Conservation (phyloP, 768 basidiomycete genomes). For the Podaxis mareebaensis region DNA sequence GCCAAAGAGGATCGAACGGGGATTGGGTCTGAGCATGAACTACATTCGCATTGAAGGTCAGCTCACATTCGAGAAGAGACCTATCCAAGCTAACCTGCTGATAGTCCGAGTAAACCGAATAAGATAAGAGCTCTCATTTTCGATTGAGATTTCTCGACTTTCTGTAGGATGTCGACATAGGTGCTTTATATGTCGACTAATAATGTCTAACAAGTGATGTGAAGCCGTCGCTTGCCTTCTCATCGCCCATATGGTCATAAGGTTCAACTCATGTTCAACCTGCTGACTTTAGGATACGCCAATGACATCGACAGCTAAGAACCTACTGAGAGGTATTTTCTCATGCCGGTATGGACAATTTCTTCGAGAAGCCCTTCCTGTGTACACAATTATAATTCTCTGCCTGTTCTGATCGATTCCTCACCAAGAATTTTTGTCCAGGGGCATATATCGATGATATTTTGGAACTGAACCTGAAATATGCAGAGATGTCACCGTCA, state of each 20-base stretch:
- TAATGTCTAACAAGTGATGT: background rate
- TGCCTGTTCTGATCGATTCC: background rate
- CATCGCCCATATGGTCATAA: background rate
- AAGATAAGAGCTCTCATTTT: conserved; percentile 2
- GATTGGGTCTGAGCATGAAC: conserved; percentile 1
- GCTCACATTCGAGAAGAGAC: background rate
- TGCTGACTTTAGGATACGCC: conserved; percentile 7
- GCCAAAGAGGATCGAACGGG: conserved; percentile 34
- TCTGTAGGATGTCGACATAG: background rate
- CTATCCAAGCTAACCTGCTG: background rate
- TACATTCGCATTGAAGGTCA: background rate
- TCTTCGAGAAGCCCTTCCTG: conserved; percentile 6
- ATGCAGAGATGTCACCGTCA: background rate
- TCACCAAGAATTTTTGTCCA: background rate
- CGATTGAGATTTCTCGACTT: background rate
- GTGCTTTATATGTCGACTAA: background rate
- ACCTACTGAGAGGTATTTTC: background rate
- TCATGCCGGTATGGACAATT: background rate
- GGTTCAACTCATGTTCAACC: conserved; percentile 3
- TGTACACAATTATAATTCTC: background rate
- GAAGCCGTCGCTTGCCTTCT: background rate
- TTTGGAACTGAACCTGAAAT: background rate
- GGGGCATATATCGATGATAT: background rate
- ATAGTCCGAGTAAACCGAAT: background rate
- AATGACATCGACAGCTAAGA: background rate